phyloP scores from a whole-genome alignment of 257 asterid species.

The Fraxinus cuspidata region DNA sequence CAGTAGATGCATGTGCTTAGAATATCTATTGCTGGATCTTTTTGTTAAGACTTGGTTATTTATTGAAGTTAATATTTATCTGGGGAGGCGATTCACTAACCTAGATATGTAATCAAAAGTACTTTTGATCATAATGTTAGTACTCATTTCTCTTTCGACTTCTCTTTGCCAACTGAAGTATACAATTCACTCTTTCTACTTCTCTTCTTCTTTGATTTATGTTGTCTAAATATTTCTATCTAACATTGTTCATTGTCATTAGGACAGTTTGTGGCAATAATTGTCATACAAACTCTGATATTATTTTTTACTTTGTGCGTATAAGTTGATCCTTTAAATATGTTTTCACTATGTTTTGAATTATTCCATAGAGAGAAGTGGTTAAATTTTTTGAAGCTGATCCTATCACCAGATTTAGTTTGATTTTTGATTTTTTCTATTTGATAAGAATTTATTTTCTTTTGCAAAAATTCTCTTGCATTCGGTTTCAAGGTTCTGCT shows the following conservation, averaged over 20 bases:
- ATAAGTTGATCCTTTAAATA: no score
- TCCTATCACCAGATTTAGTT: no score
- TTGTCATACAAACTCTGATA: not conserved
- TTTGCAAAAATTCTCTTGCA: not conserved
- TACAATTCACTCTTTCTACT: not conserved
- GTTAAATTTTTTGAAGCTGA: no score
- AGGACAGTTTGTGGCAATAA: not conserved
- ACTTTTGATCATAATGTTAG: not conserved
- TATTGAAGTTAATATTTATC: not conserved
- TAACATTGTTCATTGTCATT: not conserved
- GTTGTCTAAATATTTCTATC: not conserved
- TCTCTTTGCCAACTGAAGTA: not conserved
- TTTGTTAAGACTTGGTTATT: no score
- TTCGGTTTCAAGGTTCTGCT: not conserved
- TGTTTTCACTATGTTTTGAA: no score
- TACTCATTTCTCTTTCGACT: not conserved
- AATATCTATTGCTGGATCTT: no score
- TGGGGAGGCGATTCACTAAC: not conserved
- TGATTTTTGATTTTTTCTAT: no score
- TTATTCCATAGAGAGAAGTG: no score
- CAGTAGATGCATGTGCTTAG: no score
- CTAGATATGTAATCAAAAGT: not conserved
- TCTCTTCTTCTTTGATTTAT: no score
- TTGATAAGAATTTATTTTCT: not conserved
- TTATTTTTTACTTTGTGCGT: not conserved